Evolutionary conservation across 805 yeast species (phyloP).

Genomic region (Wickerhamiella vanderwaltii): DNA sequence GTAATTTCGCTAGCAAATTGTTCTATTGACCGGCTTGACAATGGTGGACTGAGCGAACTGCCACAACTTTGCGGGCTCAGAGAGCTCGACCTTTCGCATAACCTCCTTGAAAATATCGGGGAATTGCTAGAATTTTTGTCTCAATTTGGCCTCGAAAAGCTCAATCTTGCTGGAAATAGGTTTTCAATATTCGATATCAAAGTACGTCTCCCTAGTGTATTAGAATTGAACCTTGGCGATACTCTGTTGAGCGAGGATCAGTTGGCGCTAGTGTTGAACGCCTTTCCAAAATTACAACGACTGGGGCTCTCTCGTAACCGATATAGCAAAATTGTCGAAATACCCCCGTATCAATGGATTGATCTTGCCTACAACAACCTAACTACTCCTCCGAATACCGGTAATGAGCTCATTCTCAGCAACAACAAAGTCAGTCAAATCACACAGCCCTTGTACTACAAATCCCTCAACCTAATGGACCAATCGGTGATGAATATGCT

Average conservation of each 20-base stretch:
- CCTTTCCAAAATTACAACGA: slow-evolving; percentile 13
- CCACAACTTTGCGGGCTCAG: slow-evolving; percentile 11
- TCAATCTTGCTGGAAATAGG: slow-evolving; percentile 39
- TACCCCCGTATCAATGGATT: slow-evolving; percentile 15
- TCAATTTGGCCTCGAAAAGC: background rate
- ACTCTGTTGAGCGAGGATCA: slow-evolving; percentile 9
- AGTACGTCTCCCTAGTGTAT: slow-evolving; percentile 20
- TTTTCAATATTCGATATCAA: slow-evolving; percentile 15
- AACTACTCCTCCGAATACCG: background rate
- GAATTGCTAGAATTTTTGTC: slow-evolving; percentile 32
- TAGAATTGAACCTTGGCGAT: slow-evolving; percentile 31
- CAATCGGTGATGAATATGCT: slow-evolving; percentile 4
- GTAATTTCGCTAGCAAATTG: slow-evolving; percentile 40
- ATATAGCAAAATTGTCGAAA: slow-evolving; percentile 21
- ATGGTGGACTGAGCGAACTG: background rate
- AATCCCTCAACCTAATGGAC: slow-evolving; percentile 1
- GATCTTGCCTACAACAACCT: slow-evolving; percentile 33
- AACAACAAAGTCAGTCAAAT: slow-evolving; percentile 1
- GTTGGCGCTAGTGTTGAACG: background rate
- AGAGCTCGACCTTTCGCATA: slow-evolving; percentile 48
- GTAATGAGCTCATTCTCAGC: background rate
- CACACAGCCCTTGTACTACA: background rate
- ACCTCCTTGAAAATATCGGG: slow-evolving; percentile 37
- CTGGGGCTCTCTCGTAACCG: slow-evolving; percentile 28
- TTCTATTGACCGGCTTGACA: slow-evolving; percentile 23